phyloP scores from a whole-genome alignment of 805 yeast species.

The Candida ascalaphidarum region DNA sequence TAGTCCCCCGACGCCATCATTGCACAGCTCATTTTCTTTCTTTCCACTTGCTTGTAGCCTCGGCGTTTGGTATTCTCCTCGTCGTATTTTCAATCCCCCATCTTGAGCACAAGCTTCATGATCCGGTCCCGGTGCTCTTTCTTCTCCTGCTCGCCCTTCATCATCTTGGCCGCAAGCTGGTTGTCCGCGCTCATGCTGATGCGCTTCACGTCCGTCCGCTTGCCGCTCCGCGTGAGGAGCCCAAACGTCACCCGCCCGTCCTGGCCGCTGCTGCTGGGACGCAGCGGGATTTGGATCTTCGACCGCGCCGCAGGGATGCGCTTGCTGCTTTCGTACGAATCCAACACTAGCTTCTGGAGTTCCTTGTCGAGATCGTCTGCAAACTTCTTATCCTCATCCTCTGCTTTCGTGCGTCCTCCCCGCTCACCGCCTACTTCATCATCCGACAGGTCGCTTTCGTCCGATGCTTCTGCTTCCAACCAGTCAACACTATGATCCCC shows the following conservation, averaged over 20 bases:
- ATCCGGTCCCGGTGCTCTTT: constrained; percentile 48
- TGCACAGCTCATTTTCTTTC: too few relatives aligned
- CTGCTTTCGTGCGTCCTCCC: not conserved
- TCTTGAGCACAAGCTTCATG: constrained; percentile 43
- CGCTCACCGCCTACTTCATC: not conserved
- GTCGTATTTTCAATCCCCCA: constrained; percentile 12
- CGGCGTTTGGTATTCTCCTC: too few relatives aligned
- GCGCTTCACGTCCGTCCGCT: constrained; percentile 32
- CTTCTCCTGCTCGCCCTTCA: constrained; percentile 41
- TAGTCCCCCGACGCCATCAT: too few relatives aligned
- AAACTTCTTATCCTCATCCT: constrained; percentile 23
- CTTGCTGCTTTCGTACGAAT: constrained; percentile 36
- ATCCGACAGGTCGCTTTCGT: constrained; percentile 5
- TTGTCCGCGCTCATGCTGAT: constrained; percentile 46
- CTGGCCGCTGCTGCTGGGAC: constrained; percentile 4
- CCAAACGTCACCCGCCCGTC: constrained; percentile 34
- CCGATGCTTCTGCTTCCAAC: constrained; percentile 7
- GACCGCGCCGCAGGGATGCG: constrained; percentile 3
- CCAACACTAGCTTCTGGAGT: constrained; percentile 43
- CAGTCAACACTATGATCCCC: constrained; percentile 10
- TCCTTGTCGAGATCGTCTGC: constrained; percentile 50
- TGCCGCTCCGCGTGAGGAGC: constrained; percentile 48
- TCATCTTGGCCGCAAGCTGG: constrained; percentile 44
- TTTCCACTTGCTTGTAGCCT: too few relatives aligned
- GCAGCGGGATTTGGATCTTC: constrained; percentile 17